phyloP scores from a whole-genome alignment of 805 yeast species.

The Peterozyma xylosa region DNA sequence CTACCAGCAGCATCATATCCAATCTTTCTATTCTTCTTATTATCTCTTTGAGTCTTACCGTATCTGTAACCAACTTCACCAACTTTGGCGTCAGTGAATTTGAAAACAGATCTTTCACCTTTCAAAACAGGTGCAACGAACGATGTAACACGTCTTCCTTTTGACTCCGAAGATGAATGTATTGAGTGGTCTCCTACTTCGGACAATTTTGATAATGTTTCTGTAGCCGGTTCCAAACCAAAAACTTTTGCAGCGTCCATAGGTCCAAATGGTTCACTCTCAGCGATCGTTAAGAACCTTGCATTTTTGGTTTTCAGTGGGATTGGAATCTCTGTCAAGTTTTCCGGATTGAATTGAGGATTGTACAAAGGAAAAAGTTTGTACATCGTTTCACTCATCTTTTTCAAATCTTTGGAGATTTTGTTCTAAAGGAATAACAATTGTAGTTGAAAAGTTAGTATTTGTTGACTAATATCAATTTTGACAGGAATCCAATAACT shows the following conservation, averaged over 20 bases:
- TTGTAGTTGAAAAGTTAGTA: not conserved
- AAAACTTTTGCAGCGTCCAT: conserved; percentile 85
- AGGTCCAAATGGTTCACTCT: conserved; percentile 93
- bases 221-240: conserved; percentile 82
- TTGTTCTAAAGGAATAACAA: conserved; percentile 3
- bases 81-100: conserved; percentile 69
- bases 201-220: conserved; percentile 63
- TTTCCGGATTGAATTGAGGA: conserved; percentile 47
- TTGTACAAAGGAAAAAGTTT: conserved; percentile 75
- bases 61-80: conserved; percentile 89
- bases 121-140: conserved; percentile 51
- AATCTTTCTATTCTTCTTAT: conserved; percentile 74
- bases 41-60: conserved; percentile 86
- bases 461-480: not conserved
- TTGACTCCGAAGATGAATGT: conserved; percentile 18
- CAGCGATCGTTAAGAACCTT: conserved; percentile 83
- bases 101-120: conserved; percentile 68
- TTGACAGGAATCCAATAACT: not conserved
- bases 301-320: conserved; percentile 78
- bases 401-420: conserved; percentile 47
- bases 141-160: conserved; percentile 22
- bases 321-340: conserved; percentile 89
- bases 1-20: conserved; percentile 66
- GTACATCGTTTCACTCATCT: conserved; percentile 56
- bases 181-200: conserved; percentile 47